Evolutionary conservation across 192 early-diverging fungal species (phyloP).

Genomic region (Kickxella alabastrina): DNA sequence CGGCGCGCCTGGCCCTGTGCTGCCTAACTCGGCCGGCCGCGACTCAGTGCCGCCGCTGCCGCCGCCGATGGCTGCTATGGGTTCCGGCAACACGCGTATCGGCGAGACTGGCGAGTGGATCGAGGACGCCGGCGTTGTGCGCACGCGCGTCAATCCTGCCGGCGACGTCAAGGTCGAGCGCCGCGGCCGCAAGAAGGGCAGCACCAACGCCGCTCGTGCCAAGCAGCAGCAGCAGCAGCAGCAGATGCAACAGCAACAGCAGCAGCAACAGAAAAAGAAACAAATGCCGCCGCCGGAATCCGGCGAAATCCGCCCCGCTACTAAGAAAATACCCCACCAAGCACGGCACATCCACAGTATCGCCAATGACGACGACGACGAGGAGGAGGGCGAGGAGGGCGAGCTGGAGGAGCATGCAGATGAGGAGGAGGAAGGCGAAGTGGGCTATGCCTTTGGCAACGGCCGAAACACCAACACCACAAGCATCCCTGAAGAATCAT

Average conservation of each 20-base stretch:
- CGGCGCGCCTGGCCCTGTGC: constrained; percentile 4
- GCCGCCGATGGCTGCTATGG: constrained; percentile 6
- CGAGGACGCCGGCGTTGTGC: constrained; percentile 32
- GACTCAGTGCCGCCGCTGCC: neutral
- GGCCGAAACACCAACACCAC: no score
- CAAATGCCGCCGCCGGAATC: neutral
- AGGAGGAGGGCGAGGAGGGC: constrained; percentile 12
- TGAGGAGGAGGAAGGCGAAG: neutral
- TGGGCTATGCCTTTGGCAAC: no score
- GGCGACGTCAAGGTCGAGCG: constrained; percentile 41
- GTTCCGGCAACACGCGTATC: constrained; percentile 20
- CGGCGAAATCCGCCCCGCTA: neutral
- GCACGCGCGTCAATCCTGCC: constrained; percentile 24
- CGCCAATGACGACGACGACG: neutral
- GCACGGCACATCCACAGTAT: neutral
- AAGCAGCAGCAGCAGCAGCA: neutral
- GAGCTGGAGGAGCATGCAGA: constrained; percentile 10
- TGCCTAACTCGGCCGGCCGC: neutral
- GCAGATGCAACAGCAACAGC: neutral
- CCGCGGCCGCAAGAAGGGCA: constrained; percentile 47
- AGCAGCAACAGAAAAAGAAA: neutral
- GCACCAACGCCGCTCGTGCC: constrained; percentile 17
- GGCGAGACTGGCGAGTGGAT: constrained; percentile 24
- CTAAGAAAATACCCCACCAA: neutral
- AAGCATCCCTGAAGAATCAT: neutral